Conservation (phyloP, 306 rosid species). For the Sindora glabra region DNA sequence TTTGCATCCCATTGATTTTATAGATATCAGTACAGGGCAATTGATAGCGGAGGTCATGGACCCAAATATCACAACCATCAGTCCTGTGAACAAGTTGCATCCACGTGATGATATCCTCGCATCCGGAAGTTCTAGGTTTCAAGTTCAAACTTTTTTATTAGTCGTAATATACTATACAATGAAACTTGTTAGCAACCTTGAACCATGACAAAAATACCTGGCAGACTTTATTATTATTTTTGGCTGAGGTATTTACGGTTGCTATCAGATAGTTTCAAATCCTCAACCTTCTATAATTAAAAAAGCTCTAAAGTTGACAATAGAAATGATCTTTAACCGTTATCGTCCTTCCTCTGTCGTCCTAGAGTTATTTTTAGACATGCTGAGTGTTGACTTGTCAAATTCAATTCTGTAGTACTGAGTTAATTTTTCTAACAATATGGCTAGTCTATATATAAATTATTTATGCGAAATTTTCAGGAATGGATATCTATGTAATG, state of each 20-base stretch:
- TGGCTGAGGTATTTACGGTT: neutral
- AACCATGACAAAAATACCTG: neutral
- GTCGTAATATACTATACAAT: neutral
- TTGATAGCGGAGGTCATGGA: constrained; percentile 91
- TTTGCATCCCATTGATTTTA: constrained; percentile 93
- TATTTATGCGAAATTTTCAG: neutral
- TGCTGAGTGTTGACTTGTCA: neutral
- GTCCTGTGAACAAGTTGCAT: constrained; percentile 89
- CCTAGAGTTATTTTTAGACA: neutral
- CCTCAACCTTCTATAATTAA: neutral
- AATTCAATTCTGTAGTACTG: neutral
- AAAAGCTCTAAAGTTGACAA: neutral
- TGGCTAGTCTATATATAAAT: neutral
- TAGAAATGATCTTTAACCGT: neutral
- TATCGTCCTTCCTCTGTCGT: neutral
- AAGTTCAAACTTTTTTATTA: neutral
- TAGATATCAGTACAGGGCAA: constrained; percentile 78
- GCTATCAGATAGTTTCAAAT: neutral
- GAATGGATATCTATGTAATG: neutral
- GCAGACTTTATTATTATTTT: too few species aligned
- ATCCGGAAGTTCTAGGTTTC: constrained; percentile 85
- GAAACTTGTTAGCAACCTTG: neutral
- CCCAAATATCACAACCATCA: constrained; percentile 83
- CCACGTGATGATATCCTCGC: constrained; percentile 84
- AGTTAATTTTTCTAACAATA: neutral